Evolutionary conservation across 805 yeast species (phyloP).

Genomic region (Spathaspora gorwiae): DNA sequence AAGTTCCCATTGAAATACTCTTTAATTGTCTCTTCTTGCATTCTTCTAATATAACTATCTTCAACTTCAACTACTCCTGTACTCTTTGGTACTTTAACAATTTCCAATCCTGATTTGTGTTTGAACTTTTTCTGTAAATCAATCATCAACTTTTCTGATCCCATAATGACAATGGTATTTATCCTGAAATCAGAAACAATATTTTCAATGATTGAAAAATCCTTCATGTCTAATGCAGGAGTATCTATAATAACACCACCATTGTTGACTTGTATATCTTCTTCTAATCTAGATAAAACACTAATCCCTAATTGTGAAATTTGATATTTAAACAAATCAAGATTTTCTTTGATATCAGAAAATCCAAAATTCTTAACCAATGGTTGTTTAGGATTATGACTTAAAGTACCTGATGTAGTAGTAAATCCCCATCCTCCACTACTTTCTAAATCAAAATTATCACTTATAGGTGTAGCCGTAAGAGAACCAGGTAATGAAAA

Average conservation of each 20-base stretch:
- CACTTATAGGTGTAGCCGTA: constrained; percentile 80
- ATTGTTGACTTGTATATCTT: constrained; percentile 40
- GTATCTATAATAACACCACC: constrained; percentile 73
- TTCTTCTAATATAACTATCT: constrained; percentile 59
- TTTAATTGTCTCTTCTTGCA: constrained; percentile 72
- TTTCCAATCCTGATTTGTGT: constrained; percentile 31
- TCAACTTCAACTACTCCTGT: constrained; percentile 77
- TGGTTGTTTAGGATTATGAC: constrained; percentile 84
- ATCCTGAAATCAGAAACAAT: constrained; percentile 59
- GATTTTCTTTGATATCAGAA: constrained; percentile 53
- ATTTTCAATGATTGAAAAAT: constrained; percentile 48
- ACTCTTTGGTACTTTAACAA: constrained; percentile 63
- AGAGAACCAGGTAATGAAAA: constrained; percentile 79
- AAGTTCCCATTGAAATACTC: constrained; percentile 86
- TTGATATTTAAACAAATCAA: constrained; percentile 48
- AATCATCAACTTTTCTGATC: constrained; percentile 63
- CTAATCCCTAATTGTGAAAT: constrained; percentile 48
- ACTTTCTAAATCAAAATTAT: constrained; percentile 69
- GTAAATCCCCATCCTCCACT: constrained; percentile 71
- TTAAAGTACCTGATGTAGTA: constrained; percentile 67
- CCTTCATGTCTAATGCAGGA: constrained; percentile 55
- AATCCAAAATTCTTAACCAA: constrained; percentile 77
- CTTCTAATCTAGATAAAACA: constrained; percentile 44
- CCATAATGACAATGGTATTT: constrained; percentile 62
- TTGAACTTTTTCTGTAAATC: constrained; percentile 54